Base-by-base conservation (phyloP, 2,329 filamentous ascomycete genomes). In the Geosmithia flava region DNA sequence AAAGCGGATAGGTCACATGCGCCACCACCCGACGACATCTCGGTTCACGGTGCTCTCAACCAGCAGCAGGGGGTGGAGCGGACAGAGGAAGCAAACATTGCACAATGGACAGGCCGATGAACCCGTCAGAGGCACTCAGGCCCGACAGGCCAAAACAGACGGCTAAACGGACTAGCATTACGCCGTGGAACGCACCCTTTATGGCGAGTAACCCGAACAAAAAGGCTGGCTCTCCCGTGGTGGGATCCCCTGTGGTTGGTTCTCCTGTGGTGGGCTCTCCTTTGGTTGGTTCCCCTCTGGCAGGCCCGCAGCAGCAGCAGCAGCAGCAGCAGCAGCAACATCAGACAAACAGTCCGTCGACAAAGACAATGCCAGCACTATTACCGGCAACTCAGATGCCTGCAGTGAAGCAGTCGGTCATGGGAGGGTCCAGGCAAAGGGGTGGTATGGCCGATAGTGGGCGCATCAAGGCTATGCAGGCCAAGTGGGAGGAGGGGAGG, bases 381-480 rank as follows among this genome's bases (percentile, higher is more conserved):
- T 17, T 4, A 11, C 41, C 41, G 41, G 41, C 41, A 27, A 5
- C 33, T 3, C 33, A 37, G 33, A 6, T 3, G 10, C 10, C 33
- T 37, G 11, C 15, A 3, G 33, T 37, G 11, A 37, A 37, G 33
- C 33, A 6, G 33, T 13, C 11, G 10, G 33, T 37, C 33, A 37
- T 37, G 33, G 33, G 11, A 30, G 29, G 6, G 11, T 11, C 33
- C 6, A 37, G 6, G 11, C 3, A 6, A 37, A 13, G 3, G 15
- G 13, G 13, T 13, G 11, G 11, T 16, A 6, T 37, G 33, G 33
- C 33, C 3, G 33, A 37, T 37, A 37, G 15, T 16, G 33, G 6
- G 33, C 33, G 33, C 33, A 63, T 66, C 4, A 19, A 55, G 45
- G 56, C 54, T 3, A 49, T 59, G 17, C 62, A 65, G 48, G 52